phyloP scores from a whole-genome alignment of 1,139 yeast genomes.

The Martiniozyma asiatica region DNA sequence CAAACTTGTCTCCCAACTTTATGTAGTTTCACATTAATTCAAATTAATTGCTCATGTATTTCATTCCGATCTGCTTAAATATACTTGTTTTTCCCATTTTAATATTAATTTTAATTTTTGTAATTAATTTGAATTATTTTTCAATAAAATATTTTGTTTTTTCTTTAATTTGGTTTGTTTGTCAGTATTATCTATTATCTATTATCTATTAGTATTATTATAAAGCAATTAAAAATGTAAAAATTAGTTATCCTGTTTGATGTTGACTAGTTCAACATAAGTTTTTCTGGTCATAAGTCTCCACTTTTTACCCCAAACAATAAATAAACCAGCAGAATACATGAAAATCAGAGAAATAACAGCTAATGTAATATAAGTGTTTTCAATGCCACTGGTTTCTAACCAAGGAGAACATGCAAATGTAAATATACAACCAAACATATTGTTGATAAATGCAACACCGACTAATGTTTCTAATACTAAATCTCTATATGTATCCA shows the following conservation, averaged over 20 bases:
- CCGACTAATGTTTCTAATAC: conserved; percentile 30
- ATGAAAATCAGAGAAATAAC: conserved; percentile 24
- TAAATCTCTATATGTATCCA: conserved; percentile 31
- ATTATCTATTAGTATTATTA: too few species aligned
- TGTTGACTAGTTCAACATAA: conserved; percentile 17
- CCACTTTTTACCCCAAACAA: conserved; percentile 27
- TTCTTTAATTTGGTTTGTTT: too few species aligned
- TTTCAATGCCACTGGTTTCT: conserved; percentile 24
- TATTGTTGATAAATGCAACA: conserved; percentile 28
- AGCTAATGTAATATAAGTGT: conserved; percentile 28
- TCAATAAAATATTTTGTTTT: too few species aligned
- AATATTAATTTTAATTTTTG: too few species aligned
- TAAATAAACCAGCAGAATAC: conserved; percentile 24
- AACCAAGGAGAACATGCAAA: conserved; percentile 33
- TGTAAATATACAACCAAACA: conserved; percentile 29
- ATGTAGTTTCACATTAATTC: too few species aligned
- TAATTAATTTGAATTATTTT: too few species aligned
- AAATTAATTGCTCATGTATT: too few species aligned
- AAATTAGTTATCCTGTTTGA: conserved; percentile 2
- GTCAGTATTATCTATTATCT: too few species aligned
- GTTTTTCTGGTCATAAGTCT: conserved; percentile 25
- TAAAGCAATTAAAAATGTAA: too few species aligned
- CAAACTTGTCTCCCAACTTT: too few species aligned
- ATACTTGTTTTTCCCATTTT: too few species aligned
- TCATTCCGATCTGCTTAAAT: too few species aligned